Evolutionary conservation across 2,329 filamentous ascomycete species (phyloP).

Genomic region (Chaetothyriales sp.): DNA sequence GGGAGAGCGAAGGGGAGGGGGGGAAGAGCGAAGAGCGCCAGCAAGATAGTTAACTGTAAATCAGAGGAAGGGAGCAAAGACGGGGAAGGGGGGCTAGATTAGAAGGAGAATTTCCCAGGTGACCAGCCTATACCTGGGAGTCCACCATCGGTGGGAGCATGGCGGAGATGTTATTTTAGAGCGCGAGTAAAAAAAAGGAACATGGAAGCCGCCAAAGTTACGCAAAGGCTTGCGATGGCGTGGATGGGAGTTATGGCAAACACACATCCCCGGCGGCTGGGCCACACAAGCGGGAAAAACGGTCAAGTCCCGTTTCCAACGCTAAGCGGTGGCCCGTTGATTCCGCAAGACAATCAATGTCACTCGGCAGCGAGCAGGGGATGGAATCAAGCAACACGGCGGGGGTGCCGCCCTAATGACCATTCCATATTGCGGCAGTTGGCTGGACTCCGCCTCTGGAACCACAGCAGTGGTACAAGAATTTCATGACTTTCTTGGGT

Average conservation of each 20-base stretch:
- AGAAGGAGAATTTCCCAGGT: background rate
- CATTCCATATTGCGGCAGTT: background rate
- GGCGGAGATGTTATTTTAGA: constrained; percentile 1
- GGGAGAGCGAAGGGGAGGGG: constrained; percentile 3
- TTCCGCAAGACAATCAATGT: background rate
- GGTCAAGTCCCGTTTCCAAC: constrained; percentile 11
- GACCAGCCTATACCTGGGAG: background rate
- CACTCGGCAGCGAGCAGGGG: background rate
- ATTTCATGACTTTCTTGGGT: background rate
- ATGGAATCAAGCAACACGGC: background rate
- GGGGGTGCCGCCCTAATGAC: background rate
- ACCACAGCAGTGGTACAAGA: constrained; percentile 12
- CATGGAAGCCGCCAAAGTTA: background rate
- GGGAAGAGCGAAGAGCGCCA: constrained; percentile 10
- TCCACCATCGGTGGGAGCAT: background rate
- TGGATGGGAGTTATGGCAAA: constrained; percentile 7
- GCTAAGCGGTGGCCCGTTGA: constrained; percentile 13
- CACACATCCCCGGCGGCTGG: constrained; percentile 13
- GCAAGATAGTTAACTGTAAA: constrained; percentile 8
- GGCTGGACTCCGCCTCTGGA: constrained; percentile 7
- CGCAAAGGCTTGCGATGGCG: background rate
- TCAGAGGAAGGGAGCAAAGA: constrained; percentile 8
- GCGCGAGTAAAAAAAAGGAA: background rate
- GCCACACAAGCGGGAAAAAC: constrained; percentile 10
- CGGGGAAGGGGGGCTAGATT: background rate